Evolutionary conservation across 768 basidiomycete species (phyloP).

Genomic region (Dacryopinax primogenitus): DNA sequence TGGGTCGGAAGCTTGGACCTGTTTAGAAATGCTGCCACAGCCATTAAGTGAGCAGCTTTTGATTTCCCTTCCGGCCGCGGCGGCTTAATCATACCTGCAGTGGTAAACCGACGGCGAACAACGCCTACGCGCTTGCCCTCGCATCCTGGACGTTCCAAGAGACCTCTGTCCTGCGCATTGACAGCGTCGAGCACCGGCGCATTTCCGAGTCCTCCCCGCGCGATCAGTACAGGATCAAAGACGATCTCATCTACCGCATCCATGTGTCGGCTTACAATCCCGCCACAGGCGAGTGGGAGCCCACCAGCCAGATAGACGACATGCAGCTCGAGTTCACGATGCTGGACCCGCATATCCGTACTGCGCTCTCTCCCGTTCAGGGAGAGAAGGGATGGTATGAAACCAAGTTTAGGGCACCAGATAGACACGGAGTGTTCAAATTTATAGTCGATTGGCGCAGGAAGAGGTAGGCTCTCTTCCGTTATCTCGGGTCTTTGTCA

Average conservation of each 20-base stretch:
- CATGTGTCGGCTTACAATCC: constrained; percentile 59
- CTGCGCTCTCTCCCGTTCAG: constrained; percentile 47
- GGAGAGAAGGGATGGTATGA: constrained; percentile 56
- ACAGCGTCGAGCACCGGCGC: constrained; percentile 57
- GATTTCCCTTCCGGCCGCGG: background rate
- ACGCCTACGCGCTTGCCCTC: constrained; percentile 57
- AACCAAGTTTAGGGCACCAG: constrained; percentile 78
- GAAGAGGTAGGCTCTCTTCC: constrained; percentile 48
- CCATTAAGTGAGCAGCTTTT: constrained; percentile 39
- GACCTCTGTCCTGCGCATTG: constrained; percentile 63
- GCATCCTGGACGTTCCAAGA: constrained; percentile 89
- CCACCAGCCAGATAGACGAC: constrained; percentile 59
- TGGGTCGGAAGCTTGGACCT: constrained; percentile 73
- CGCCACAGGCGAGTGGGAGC: constrained; percentile 46
- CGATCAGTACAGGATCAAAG: constrained; percentile 74
- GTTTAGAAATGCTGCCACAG: constrained; percentile 62
- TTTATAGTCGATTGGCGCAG: constrained; percentile 86
- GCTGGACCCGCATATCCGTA: constrained; percentile 94
- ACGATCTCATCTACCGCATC: constrained; percentile 67
- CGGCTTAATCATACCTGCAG: constrained; percentile 25
- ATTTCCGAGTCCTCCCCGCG: constrained; percentile 47
- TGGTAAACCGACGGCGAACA: constrained; percentile 58
- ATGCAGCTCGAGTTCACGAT: constrained; percentile 94
- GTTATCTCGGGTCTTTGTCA: background rate
- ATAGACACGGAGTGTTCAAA: constrained; percentile 97